These are phyloP conservation scores for Magnolia sinica DNA, from an alignment of 164 flowering plant species.

Conservation along the genomic window DNA sequence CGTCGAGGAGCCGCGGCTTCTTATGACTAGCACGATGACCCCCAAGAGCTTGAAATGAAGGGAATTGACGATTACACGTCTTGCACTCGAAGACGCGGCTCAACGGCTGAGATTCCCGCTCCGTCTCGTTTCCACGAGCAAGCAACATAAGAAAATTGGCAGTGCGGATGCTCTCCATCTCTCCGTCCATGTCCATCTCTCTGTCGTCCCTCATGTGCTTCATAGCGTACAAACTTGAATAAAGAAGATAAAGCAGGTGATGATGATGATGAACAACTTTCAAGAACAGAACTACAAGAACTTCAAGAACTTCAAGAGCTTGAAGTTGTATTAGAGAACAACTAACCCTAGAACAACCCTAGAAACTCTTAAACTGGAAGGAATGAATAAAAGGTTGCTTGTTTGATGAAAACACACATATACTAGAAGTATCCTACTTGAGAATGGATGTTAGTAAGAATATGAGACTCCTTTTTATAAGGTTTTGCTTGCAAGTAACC, in stretches of 20 bases:
- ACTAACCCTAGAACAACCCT: too few species aligned
- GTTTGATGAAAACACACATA: background rate
- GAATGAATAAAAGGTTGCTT: background rate
- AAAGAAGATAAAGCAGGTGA: background rate
- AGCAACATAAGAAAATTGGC: constrained; percentile 64
- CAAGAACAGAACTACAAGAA: background rate
- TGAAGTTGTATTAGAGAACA: too few species aligned
- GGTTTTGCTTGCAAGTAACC: background rate
- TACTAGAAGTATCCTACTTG: background rate
- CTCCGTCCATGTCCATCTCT: constrained; percentile 18
- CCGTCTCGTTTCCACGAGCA: constrained; percentile 20
- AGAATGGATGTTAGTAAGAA: background rate
- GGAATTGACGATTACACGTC: constrained; percentile 71
- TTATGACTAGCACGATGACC: constrained; percentile 94
- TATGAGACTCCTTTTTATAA: background rate
- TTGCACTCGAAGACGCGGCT: constrained; percentile 74
- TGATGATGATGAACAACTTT: background rate
- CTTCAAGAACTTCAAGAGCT: too few species aligned
- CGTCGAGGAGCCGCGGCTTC: constrained; percentile 45
- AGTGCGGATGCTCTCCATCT: constrained; percentile 35
- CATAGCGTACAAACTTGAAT: background rate
- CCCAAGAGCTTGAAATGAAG: constrained; percentile 86
- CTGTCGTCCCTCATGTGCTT: constrained; percentile 24
- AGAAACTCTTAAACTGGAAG: too few species aligned
- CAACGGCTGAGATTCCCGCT: background rate